phyloP scores from a whole-genome alignment of 352 stramenopile genomes.

The Pythium periplocum region DNA sequence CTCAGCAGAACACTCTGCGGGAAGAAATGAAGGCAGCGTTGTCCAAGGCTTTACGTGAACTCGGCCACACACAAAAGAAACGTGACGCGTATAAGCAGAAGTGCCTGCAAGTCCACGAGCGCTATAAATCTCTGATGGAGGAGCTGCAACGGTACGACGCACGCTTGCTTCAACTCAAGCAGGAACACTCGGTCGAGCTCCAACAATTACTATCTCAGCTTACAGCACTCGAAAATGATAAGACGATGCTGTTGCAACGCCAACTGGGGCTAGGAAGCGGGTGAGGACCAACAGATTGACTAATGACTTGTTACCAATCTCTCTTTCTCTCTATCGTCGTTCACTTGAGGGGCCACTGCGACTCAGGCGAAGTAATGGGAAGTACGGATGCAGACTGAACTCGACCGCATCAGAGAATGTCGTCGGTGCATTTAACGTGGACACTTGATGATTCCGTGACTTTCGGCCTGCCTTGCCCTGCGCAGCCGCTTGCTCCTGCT shows the following conservation, averaged over 20 bases:
- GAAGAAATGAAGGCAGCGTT: constrained; percentile 47
- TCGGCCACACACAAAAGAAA: constrained; percentile 72
- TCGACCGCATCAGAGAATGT: constrained; percentile 22
- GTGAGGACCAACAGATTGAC: no score
- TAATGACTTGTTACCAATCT: no score
- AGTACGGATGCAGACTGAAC: constrained; percentile 66
- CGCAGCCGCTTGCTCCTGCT: constrained; percentile 20
- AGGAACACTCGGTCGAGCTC: constrained; percentile 50
- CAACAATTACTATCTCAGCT: constrained; percentile 64
- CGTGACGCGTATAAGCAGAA: constrained; percentile 79
- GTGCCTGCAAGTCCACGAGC: constrained; percentile 73
- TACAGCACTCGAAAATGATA: constrained; percentile 58
- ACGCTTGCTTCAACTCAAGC: constrained; percentile 45
- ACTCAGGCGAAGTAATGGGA: constrained; percentile 49
- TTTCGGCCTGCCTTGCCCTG: constrained; percentile 8
- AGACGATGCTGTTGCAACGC: constrained; percentile 54
- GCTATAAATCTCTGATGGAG: constrained; percentile 47
- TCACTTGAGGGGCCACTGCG: neutral
- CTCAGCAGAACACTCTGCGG: constrained; percentile 33
- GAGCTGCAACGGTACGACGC: constrained; percentile 39
- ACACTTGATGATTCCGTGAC: no score
- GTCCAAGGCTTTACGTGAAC: constrained; percentile 55
- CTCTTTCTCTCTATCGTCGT: constrained; percentile 8
- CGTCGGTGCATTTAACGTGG: no score
- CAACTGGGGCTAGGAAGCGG: constrained; percentile 4